These are phyloP conservation scores for Bruguiera gymnorhiza DNA, from an alignment of 345 rosid genomes.

Conservation along the genomic window DNA sequence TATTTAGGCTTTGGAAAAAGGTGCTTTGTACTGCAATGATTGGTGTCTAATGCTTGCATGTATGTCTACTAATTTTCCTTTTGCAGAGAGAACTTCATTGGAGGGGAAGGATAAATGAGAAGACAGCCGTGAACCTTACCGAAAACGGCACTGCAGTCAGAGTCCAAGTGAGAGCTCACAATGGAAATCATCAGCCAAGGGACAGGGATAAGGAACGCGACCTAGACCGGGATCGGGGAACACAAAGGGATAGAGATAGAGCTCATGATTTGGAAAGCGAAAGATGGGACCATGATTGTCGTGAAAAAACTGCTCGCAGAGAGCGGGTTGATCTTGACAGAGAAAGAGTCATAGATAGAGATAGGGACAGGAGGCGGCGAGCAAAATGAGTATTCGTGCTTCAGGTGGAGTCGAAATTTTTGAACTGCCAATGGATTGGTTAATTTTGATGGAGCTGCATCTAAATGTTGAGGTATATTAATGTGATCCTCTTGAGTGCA, in stretches of 20 bases:
- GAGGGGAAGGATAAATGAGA: conserved; percentile 67
- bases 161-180: conserved; percentile 71
- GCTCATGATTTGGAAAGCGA: conserved; percentile 44
- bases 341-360: conserved; percentile 65
- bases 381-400: conserved; percentile 23
- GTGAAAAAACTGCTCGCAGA: conserved; percentile 68
- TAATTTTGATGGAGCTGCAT: too few relatives aligned
- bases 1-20: too few relatives aligned
- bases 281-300: conserved; percentile 42
- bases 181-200: conserved; percentile 36
- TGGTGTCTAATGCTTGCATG: too few relatives aligned
- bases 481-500: too few relatives aligned
- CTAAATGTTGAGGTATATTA: too few relatives aligned
- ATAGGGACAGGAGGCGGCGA: conserved; percentile 69
- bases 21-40: too few relatives aligned
- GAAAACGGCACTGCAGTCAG: conserved; percentile 68
- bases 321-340: conserved; percentile 45
- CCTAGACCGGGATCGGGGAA: conserved; percentile 38
- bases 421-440: too few relatives aligned
- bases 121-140: conserved; percentile 59
- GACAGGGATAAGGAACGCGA: conserved; percentile 18
- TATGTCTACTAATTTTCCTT: too few relatives aligned
- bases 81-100: conserved; percentile 47
- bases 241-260: conserved; percentile 47
- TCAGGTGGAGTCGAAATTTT: too few relatives aligned